Evolutionary conservation across 169 alveolate genomes (phyloP).

Genomic region (Plasmodium malariae): DNA sequence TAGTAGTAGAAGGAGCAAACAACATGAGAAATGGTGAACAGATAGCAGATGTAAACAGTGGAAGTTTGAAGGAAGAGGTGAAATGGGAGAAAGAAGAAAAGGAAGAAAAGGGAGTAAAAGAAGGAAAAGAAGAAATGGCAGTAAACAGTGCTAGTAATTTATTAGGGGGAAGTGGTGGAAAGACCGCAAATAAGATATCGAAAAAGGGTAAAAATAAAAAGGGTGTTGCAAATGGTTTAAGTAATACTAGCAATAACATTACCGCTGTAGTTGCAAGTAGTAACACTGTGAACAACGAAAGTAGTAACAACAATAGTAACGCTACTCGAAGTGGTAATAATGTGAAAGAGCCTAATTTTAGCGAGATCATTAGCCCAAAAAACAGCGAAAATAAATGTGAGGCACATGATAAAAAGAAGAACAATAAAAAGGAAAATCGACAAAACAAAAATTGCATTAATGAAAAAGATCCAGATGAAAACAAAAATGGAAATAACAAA

Average conservation of each 20-base stretch:
- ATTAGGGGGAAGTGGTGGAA: neutral
- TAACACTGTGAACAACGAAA: neutral
- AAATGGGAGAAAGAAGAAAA: neutral
- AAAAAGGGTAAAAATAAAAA: conserved; percentile 52
- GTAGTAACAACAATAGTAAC: neutral
- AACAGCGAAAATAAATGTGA: conserved; percentile 19
- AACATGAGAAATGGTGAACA: neutral
- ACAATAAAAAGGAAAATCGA: conserved; percentile 31
- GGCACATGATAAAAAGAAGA: conserved; percentile 41
- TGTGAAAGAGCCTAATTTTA: neutral
- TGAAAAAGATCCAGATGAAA: conserved; percentile 55
- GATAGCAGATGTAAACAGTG: neutral
- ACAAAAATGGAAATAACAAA: conserved; percentile 31
- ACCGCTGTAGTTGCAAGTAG: no score
- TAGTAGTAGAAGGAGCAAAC: conserved; percentile 12
- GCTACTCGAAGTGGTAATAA: neutral
- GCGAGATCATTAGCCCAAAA: neutral
- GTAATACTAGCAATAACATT: neutral
- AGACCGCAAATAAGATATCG: conserved; percentile 5
- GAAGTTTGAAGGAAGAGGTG: neutral
- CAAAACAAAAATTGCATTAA: conserved; percentile 15
- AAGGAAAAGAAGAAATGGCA: neutral
- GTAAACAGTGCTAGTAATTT: neutral
- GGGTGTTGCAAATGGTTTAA: neutral
- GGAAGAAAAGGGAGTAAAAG: neutral